These are phyloP conservation scores for Roridomyces roridus DNA, from an alignment of 768 basidiomycete genomes.

Conservation along the genomic window DNA sequence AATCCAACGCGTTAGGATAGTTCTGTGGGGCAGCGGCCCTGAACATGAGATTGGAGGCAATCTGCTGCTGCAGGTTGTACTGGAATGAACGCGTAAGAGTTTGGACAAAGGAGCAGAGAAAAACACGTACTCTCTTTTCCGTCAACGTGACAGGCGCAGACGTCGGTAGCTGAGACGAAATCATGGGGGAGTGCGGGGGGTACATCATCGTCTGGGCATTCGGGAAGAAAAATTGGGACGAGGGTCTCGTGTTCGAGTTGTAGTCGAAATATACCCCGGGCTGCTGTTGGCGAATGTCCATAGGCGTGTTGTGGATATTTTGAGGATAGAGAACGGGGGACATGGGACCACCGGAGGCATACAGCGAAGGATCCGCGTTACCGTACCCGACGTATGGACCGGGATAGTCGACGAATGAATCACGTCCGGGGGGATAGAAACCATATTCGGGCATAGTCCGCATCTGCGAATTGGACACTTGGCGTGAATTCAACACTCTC, in stretches of 20 bases:
- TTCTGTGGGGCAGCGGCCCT: slow-evolving; percentile 48
- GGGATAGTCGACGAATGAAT: slow-evolving; percentile 61
- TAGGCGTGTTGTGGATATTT: slow-evolving; percentile 47
- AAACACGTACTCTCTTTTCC: slow-evolving; percentile 61
- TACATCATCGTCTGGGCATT: slow-evolving; percentile 65
- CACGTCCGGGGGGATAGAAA: slow-evolving; percentile 56
- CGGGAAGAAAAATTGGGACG: slow-evolving; percentile 68
- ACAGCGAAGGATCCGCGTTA: slow-evolving; percentile 55
- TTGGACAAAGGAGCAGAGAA: slow-evolving; percentile 11
- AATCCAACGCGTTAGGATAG: slow-evolving; percentile 55
- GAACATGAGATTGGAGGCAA: slow-evolving; percentile 48
- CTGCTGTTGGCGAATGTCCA: slow-evolving; percentile 53
- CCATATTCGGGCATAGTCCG: slow-evolving; percentile 61
- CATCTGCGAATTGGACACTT: slow-evolving; percentile 36
- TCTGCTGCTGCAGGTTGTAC: slow-evolving; percentile 56
- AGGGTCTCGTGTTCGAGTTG: slow-evolving; percentile 49
- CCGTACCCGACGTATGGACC: slow-evolving; percentile 61
- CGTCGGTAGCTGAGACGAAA: slow-evolving; percentile 51
- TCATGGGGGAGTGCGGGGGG: slow-evolving; percentile 61
- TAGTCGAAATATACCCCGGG: slow-evolving; percentile 68
- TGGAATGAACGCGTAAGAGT: slow-evolving; percentile 27
- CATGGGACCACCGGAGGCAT: slow-evolving; percentile 53
- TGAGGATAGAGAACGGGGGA: slow-evolving; percentile 56
- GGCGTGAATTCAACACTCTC: slow-evolving; percentile 44
- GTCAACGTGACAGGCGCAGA: slow-evolving; percentile 44